Percentiles rank a stretch among this genome's conserved stretches.
Evolutionary conservation across 1,139 yeast genomes (phyloP).

Genomic region (Diutina neorugosa): DNA sequence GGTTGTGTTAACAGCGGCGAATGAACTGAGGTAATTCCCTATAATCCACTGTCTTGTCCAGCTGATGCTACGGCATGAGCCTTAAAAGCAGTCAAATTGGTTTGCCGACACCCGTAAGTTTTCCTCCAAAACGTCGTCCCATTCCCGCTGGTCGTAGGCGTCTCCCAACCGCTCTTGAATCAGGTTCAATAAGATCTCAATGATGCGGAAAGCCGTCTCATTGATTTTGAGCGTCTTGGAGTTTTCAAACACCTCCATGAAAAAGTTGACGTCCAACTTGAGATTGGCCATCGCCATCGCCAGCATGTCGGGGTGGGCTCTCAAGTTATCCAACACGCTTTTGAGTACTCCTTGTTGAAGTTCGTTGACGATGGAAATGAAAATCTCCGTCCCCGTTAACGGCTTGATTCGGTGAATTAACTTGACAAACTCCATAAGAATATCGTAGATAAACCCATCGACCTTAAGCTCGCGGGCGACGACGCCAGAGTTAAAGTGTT

Average conservation of each 20-base stretch:
- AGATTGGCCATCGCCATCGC: constrained; percentile 9
- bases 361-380: constrained; percentile 26
- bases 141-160: background rate
- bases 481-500: constrained; percentile 12
- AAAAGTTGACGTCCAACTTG: constrained; percentile 27
- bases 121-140: constrained; percentile 1
- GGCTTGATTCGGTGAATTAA: constrained; percentile 31
- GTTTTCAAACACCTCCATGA: constrained; percentile 29
- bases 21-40: constrained; percentile 91
- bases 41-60: too few relatives aligned
- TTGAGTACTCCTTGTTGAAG: constrained; percentile 25
- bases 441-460: constrained; percentile 30
- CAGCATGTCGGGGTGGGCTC: constrained; percentile 9
- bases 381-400: constrained; percentile 26
- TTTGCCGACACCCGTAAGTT: background rate
- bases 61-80: background rate
- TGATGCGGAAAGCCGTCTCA: constrained; percentile 11
- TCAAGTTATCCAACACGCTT: constrained; percentile 21
- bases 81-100: constrained; percentile 1
- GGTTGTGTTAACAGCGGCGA: constrained; percentile 56
- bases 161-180: background rate
- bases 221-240: constrained; percentile 24
- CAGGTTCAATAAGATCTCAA: background rate
- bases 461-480: constrained; percentile 10
- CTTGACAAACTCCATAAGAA: constrained; percentile 31